These are phyloP conservation scores for Wickerhamiella brachini DNA, from an alignment of 805 yeast genomes.

Conservation along the genomic window DNA sequence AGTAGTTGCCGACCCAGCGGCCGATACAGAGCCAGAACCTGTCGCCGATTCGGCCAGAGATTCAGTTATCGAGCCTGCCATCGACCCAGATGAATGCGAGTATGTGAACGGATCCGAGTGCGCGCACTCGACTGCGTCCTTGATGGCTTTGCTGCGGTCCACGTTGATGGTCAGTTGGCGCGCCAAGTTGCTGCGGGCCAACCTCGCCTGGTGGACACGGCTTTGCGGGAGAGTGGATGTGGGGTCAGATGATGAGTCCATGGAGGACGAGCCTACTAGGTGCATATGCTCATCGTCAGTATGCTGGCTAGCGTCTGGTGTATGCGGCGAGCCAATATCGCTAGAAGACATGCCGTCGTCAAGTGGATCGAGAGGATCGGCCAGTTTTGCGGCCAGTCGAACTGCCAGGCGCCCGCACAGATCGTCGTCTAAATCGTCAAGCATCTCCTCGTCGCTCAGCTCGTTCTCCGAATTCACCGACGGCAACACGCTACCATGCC, in stretches of 20 bases:
- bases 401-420: neutral
- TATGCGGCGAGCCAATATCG: conserved; percentile 13
- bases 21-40: too few species aligned
- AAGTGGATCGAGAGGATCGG: neutral
- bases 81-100: too few species aligned
- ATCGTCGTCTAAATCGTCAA: conserved; percentile 2
- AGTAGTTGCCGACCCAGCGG: too few species aligned
- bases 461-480: conserved; percentile 7
- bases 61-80: too few species aligned
- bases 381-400: neutral
- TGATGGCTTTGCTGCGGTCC: neutral
- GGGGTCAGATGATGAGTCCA: neutral
- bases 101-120: too few species aligned
- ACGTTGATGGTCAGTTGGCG: neutral
- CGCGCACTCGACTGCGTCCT: neutral
- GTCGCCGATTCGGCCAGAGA: too few species aligned
- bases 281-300: neutral
- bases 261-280: conserved; percentile 1
- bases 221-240: neutral
- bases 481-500: conserved; percentile 11
- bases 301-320: conserved; percentile 14
- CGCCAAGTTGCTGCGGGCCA: neutral
- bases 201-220: neutral
- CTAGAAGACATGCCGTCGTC: conserved; percentile 6
- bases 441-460: neutral